A percentile compares a stretch with the other conserved stretches of the same genome.
These are phyloP conservation scores for Phyllosticta paracitricarpa DNA, from an alignment of 2,329 filamentous ascomycete genomes.

Conservation along the genomic window DNA sequence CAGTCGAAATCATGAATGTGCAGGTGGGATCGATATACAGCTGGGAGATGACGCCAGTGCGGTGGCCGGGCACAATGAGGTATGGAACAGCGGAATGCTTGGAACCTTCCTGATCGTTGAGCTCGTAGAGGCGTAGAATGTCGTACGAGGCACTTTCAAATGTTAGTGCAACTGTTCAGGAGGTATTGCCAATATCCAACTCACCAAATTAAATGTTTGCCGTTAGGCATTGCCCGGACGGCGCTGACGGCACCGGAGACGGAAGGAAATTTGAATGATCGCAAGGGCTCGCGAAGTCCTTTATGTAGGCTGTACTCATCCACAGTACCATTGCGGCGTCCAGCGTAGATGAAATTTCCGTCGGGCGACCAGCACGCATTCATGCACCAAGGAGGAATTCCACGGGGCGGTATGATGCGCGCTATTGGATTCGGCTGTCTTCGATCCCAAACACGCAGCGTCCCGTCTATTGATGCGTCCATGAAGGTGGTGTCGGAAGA, in stretches of 20 bases:
- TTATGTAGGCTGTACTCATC: conserved; percentile 90
- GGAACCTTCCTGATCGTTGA: conserved; percentile 54
- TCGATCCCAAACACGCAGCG: conserved; percentile 86
- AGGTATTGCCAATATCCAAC: neutral
- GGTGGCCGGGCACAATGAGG: conserved; percentile 85
- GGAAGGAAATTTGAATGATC: conserved; percentile 76
- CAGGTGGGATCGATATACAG: conserved; percentile 82
- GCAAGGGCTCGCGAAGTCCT: conserved; percentile 61
- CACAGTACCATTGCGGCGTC: conserved; percentile 80
- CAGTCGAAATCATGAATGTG: conserved; percentile 82
- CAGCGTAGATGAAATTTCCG: conserved; percentile 90
- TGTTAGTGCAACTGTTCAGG: conserved; percentile 8
- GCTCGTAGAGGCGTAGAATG: conserved; percentile 85
- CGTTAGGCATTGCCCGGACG: conserved; percentile 83
- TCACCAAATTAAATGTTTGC: conserved; percentile 78
- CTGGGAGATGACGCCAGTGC: conserved; percentile 78
- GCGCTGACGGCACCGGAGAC: conserved; percentile 87
- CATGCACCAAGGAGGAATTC: conserved; percentile 93
- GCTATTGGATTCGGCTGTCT: conserved; percentile 68
- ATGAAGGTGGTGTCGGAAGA: conserved; percentile 74
- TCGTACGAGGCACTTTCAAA: conserved; percentile 69
- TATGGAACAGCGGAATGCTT: conserved; percentile 82
- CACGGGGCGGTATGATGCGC: conserved; percentile 61
- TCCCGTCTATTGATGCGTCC: conserved; percentile 78
- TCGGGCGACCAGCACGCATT: conserved; percentile 93